These are phyloP conservation scores for Zygosaccharomyces pseudorouxii DNA, from an alignment of 805 yeast species.

Conservation along the genomic window DNA sequence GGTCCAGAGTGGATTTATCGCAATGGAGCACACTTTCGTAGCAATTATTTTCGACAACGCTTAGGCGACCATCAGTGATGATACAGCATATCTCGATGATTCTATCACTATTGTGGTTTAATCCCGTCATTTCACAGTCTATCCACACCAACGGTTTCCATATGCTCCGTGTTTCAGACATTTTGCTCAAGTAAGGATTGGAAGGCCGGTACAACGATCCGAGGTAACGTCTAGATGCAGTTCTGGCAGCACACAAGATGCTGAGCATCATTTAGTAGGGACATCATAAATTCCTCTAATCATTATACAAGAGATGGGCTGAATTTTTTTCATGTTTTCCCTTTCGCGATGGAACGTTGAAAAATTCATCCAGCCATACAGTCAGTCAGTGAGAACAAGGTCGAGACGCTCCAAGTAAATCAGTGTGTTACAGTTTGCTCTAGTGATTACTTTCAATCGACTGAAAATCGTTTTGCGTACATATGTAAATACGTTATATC, in stretches of 20 bases:
- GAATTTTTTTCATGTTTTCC: background rate
- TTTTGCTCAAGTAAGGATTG: constrained; percentile 3
- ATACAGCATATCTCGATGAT: constrained; percentile 91
- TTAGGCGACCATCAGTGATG: constrained; percentile 77
- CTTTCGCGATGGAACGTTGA: background rate
- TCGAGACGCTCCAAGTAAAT: background rate
- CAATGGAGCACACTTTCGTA: constrained; percentile 79
- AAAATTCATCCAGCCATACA: background rate
- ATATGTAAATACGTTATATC: background rate
- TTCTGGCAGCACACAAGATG: background rate
- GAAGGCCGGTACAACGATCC: background rate
- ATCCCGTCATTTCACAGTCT: constrained; percentile 98
- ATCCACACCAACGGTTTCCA: constrained; percentile 73
- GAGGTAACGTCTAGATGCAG: background rate
- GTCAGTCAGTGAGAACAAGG: background rate
- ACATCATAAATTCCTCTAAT: background rate
- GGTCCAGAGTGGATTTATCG: constrained; percentile 54
- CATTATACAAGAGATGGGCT: background rate
- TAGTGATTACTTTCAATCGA: background rate
- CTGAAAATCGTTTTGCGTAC: background rate
- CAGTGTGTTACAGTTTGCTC: background rate
- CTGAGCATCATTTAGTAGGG: background rate
- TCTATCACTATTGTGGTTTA: constrained; percentile 71
- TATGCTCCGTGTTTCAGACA: constrained; percentile 1
- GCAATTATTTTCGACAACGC: constrained; percentile 53